Evolutionary conservation across 495 filamentous ascomycete genomes (phyloP), one percentile per base, ranked within the genome.

Genomic region (Trichoderma asperelloides): DNA sequence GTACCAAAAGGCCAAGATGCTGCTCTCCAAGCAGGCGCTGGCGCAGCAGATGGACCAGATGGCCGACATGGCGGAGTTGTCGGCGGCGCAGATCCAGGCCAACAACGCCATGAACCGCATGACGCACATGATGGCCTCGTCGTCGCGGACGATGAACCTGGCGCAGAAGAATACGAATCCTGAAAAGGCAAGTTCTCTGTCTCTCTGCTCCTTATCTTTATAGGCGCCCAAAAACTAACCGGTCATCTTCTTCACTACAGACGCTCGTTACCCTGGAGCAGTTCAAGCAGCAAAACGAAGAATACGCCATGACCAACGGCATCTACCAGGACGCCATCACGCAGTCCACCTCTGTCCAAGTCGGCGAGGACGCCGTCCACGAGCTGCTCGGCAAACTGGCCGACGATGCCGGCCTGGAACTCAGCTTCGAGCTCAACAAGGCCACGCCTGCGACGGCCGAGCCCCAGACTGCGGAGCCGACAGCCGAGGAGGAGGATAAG

Each of bases 311-410:
- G 70, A 86, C 84, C 71, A 92, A 89, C 63, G 88, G 87, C 28
- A 92, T 92, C 77, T 92, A 92, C 79, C 89, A 92, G 77, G 92
- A 91, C 73, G 90, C 90, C 51, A 92, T 91, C 62, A 85, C 86
- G 11, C 85, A 85, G 55, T 87, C 87, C 62, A 93, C 91, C 0
- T 88, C 89, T 15, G 85, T 89, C 30, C 88, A 86, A 65, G 91
- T 90, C 49, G 89, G 90, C 67, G 91, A 93, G 71, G 91, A 93
- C 65, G 90, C 91, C 71, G 91, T 94, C 13, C 91, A 94, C 76
- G 84, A 89, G 68, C 74, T 94, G 70, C 88, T 93, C 74, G 84
- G 81, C 66, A 89, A 93, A 80, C 86, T 91, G 9, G 91, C 91
- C 65, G 91, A 94, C 76, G 90, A 93, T 76, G 90, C 89, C 18